phyloP scores from a whole-genome alignment of 106 monocot genomes.

The Phalaenopsis equestris region DNA sequence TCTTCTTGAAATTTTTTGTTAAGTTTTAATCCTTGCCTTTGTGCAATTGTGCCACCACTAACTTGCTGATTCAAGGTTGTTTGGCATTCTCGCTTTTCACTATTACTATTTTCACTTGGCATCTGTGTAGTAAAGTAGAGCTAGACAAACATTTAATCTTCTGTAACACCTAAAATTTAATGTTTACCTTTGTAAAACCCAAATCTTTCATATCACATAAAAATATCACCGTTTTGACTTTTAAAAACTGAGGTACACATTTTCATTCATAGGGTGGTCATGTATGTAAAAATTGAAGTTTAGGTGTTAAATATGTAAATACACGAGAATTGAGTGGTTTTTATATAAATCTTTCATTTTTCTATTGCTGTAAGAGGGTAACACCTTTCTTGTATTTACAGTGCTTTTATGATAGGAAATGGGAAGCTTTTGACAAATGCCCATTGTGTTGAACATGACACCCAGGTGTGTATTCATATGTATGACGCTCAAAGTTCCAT shows the following conservation, averaged over 20 bases:
- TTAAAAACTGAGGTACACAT: no score
- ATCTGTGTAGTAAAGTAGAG: not conserved
- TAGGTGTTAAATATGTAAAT: no score
- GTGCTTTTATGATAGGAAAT: constrained; percentile 99
- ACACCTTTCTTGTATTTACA: constrained; percentile 30
- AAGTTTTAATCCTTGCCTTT: not conserved
- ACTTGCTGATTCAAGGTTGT: not conserved
- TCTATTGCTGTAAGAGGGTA: no score
- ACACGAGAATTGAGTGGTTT: no score
- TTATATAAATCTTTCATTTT: not conserved
- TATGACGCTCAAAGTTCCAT: not conserved
- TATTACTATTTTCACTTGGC: not conserved
- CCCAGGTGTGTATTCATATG: constrained; percentile 50
- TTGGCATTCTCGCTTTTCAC: not conserved
- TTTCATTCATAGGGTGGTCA: no score
- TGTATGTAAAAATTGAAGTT: no score
- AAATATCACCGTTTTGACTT: no score
- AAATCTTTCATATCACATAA: no score
- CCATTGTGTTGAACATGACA: constrained; percentile 83
- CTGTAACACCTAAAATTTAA: not conserved
- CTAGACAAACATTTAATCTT: not conserved
- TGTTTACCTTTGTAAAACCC: no score
- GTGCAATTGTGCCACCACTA: not conserved
- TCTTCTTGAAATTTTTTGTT: not conserved
- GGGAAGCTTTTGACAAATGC: constrained; percentile 94